A percentile compares a stretch with the other conserved stretches of the same genome.
These are phyloP conservation scores for Malassezia restricta DNA, from an alignment of 1,284 basidiomycete genomes.

Conservation along the genomic window DNA sequence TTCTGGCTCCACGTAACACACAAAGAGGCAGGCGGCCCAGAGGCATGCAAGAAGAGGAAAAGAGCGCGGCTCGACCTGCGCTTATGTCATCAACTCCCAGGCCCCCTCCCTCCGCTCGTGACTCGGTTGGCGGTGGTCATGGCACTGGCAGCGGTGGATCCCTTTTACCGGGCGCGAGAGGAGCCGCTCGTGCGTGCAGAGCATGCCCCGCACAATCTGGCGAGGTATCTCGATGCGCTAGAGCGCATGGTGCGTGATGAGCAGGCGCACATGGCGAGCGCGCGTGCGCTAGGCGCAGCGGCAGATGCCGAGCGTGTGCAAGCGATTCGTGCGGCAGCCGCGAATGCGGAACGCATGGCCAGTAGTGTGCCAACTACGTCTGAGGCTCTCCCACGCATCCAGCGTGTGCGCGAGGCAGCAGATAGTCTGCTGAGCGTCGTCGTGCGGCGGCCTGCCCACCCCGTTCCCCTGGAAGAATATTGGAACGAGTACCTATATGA, in stretches of 20 bases:
- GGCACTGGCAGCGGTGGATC: neutral
- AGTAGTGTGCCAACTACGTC: neutral
- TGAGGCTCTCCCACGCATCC: neutral
- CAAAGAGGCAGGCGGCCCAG: constrained; percentile 1
- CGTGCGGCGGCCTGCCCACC: neutral
- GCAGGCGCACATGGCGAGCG: neutral
- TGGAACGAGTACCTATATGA: constrained; percentile 17
- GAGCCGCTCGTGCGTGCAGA: neutral
- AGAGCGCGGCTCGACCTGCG: neutral
- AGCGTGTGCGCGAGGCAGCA: neutral
- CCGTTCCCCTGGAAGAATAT: neutral
- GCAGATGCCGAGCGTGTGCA: constrained; percentile 1
- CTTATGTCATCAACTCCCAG: neutral
- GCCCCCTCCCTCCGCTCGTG: neutral
- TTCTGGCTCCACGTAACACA: neutral
- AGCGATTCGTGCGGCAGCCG: constrained; percentile 1
- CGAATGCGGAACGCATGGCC: constrained; percentile 5
- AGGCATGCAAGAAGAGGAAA: constrained; percentile 5
- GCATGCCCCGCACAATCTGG: neutral
- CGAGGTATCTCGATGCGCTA: constrained; percentile 1
- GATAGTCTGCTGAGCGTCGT: neutral
- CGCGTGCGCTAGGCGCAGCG: neutral
- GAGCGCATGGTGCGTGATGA: neutral
- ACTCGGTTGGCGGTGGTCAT: neutral
- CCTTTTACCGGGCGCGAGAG: constrained; percentile 3